Evolutionary conservation across 495 filamentous ascomycete genomes (phyloP).

Genomic region (Penicillium waksmanii): DNA sequence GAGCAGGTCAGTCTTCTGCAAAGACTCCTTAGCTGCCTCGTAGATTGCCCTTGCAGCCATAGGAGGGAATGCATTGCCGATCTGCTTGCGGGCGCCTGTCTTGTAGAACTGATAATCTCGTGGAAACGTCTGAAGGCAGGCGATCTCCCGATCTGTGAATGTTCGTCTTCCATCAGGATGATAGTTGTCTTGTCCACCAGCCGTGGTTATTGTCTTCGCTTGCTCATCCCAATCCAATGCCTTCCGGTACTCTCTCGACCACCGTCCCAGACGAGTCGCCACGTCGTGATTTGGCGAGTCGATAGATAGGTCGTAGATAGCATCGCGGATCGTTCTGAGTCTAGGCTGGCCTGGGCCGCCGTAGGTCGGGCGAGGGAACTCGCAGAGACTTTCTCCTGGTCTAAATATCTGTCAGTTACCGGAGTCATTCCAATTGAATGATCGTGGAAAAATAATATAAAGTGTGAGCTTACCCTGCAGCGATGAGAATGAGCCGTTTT

Average conservation of each 20-base stretch:
- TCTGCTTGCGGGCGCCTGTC: constrained; percentile 61
- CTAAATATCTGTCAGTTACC: constrained; percentile 40
- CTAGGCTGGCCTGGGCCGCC: constrained; percentile 33
- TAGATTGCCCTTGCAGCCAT: neutral
- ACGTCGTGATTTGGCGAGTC: constrained; percentile 53
- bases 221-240: constrained; percentile 54
- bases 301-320: constrained; percentile 49
- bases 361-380: constrained; percentile 71
- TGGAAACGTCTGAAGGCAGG: constrained; percentile 78
- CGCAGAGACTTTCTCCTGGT: constrained; percentile 74
- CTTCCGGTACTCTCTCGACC: constrained; percentile 5
- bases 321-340: constrained; percentile 48
- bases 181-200: constrained; percentile 65
- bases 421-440: neutral
- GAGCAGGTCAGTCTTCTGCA: neutral
- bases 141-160: constrained; percentile 75
- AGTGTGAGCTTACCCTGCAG: constrained; percentile 63
- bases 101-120: constrained; percentile 59
- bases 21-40: neutral
- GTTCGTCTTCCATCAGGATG: constrained; percentile 70
- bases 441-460: neutral
- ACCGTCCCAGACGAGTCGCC: constrained; percentile 23
- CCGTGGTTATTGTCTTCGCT: constrained; percentile 68
- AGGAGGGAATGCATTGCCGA: constrained; percentile 88
- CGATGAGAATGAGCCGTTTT: constrained; percentile 74